Conservation (phyloP, 169 alveolate genomes). For the Eimeria acervulina region DNA sequence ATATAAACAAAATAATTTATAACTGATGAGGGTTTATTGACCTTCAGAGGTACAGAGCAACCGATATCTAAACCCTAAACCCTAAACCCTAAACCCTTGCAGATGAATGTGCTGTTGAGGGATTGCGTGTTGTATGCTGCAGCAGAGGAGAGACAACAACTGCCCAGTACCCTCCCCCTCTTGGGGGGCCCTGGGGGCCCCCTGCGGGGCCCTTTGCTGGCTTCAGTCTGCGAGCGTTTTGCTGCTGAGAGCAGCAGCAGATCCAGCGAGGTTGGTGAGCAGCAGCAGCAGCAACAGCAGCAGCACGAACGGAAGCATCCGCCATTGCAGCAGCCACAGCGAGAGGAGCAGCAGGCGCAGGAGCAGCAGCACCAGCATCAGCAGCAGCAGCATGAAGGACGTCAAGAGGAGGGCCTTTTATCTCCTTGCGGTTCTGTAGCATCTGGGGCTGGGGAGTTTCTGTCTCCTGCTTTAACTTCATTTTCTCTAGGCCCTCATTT, state of each 20-base stretch:
- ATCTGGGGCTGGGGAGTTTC: not conserved
- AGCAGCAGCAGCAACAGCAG: constrained; percentile 32
- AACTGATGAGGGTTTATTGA: not conserved
- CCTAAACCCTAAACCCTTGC: not conserved
- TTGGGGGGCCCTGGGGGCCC: constrained; percentile 27
- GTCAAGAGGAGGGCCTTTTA: not conserved
- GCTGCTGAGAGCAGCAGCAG: constrained; percentile 31
- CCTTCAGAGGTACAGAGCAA: not conserved
- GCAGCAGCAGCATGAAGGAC: constrained; percentile 26
- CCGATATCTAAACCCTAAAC: not conserved
- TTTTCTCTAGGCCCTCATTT: not conserved
- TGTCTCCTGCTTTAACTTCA: not conserved
- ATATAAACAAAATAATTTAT: too few species aligned
- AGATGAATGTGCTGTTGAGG: not conserved
- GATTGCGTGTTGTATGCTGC: not conserved
- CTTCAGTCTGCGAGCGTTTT: not conserved
- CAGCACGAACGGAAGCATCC: not conserved
- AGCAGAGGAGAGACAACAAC: not conserved
- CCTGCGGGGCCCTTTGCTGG: constrained; percentile 10
- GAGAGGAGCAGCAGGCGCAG: not conserved
- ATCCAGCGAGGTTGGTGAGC: not conserved
- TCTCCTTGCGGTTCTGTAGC: constrained; percentile 16
- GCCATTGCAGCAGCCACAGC: not conserved
- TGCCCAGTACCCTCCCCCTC: not conserved
- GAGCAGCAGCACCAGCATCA: not conserved